A percentile compares a stretch with the other conserved stretches of the same genome.
Conservation (phyloP, 164 flowering plant species). For the Chimonanthus praecox region DNA sequence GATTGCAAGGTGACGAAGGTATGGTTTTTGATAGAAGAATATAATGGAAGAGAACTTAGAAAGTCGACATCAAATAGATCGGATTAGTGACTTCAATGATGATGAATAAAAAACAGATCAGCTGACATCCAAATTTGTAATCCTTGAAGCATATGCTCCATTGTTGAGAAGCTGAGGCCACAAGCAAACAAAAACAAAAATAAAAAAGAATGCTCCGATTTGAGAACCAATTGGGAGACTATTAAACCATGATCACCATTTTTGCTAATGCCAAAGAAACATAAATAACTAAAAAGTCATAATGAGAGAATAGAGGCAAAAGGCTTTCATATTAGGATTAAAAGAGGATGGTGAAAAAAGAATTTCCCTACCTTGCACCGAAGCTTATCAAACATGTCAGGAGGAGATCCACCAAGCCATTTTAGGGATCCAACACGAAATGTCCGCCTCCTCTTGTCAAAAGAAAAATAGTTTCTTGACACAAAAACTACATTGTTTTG, state of each 20-base stretch:
- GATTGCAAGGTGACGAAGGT: no score
- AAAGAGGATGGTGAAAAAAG: not conserved
- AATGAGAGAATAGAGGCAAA: not conserved
- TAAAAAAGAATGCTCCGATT: no score
- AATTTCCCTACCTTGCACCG: conserved; percentile 68
- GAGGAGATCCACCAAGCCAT: conserved; percentile 62
- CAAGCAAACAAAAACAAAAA: no score
- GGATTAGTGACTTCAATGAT: no score
- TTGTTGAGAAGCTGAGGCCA: no score
- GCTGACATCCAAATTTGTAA: no score
- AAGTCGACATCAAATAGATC: no score
- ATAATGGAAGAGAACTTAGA: no score
- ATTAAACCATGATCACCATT: not conserved
- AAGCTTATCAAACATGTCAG: conserved; percentile 41
- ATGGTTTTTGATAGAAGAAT: no score
- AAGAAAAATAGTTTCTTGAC: conserved; percentile 83
- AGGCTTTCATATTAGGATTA: not conserved
- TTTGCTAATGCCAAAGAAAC: not conserved
- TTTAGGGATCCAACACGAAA: conserved; percentile 90
- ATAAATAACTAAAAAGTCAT: not conserved
- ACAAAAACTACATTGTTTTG: conserved; percentile 86
- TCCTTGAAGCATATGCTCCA: no score
- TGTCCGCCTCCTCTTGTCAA: conserved; percentile 79
- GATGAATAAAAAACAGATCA: no score
- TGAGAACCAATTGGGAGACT: no score